Conservation (phyloP, 345 rosid species). For the Populus deltoides region DNA sequence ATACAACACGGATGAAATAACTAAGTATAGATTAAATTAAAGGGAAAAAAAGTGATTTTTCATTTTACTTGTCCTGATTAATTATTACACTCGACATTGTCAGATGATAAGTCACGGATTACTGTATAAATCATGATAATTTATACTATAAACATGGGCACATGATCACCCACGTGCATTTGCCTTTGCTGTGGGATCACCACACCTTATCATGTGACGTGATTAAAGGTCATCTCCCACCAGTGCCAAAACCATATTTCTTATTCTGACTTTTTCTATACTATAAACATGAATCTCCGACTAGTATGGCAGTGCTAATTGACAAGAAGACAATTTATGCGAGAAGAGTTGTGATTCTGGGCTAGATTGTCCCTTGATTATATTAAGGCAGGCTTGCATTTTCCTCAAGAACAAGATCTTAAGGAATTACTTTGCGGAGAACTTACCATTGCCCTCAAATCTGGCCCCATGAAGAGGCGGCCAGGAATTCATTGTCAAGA, state of each 20-base stretch:
- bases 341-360: background rate
- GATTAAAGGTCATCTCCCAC: constrained; percentile 34
- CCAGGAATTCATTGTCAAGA: background rate
- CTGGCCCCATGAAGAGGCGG: background rate
- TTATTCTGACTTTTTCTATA: background rate
- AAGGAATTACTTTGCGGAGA: background rate
- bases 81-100: background rate
- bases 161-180: constrained; percentile 57
- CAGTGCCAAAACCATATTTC: constrained; percentile 8
- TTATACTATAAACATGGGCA: constrained; percentile 22
- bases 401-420: background rate
- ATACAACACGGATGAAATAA: too few species aligned
- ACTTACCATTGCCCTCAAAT: background rate
- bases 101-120: background rate
- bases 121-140: background rate
- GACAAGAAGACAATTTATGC: background rate
- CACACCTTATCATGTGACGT: constrained; percentile 47
- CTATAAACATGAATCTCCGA: background rate
- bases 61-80: too few species aligned
- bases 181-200: constrained; percentile 54
- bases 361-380: background rate
- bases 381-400: background rate
- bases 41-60: too few species aligned
- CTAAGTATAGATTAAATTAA: too few species aligned
- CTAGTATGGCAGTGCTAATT: background rate